Evolutionary conservation across 148 eudicot species (phyloP), one percentile per base, ranked within the genome.

Genomic region (Silene conica): DNA sequence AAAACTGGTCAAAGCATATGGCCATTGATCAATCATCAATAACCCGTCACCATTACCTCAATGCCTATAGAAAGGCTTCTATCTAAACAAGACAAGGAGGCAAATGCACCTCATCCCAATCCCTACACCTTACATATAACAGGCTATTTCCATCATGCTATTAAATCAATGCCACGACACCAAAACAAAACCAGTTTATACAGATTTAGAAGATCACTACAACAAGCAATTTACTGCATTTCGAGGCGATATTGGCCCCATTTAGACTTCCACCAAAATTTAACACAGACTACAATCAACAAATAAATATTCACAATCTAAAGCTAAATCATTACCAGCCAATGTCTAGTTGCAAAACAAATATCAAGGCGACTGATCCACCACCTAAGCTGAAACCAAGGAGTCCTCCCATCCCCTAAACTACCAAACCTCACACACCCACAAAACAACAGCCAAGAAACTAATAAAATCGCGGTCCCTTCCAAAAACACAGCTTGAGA

Each of bases 341-440:
- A 89, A 81, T 94, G 98, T 21, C 96, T 80, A 11, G 98, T 89
- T n/a, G 98, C 80, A 79, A 89, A 94, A 64, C 84, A 80, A 63
- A 94, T 46, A 77, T 94, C 98, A 55, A 94, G 79, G 59, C 98
- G 93, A 69, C 92, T 89, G 56, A 94, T 94, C 97, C 91, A 89
- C 98, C 98, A 94, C 13, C 98, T 80, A 64, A 91, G 81, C 81
- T 78, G 80, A 63, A 91, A 94, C 96, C 93, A 88, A 45, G 74
- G n/a, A 31, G 68, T 78, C 16, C 87, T 74, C 2, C 98, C 97
- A 78, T 86, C 92, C 0, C 92, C 84, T 50, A 93, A 83, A 46
- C 74, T 86, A 0, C 86, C 78, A 64, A 89, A 77, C 75, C 98
- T 83, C 25, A 83, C 72, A 54, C 85, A 48, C 22, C 69, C 78